Evolutionary conservation across 1,284 basidiomycete genomes (phyloP).

Genomic region (Ustilago curta): DNA sequence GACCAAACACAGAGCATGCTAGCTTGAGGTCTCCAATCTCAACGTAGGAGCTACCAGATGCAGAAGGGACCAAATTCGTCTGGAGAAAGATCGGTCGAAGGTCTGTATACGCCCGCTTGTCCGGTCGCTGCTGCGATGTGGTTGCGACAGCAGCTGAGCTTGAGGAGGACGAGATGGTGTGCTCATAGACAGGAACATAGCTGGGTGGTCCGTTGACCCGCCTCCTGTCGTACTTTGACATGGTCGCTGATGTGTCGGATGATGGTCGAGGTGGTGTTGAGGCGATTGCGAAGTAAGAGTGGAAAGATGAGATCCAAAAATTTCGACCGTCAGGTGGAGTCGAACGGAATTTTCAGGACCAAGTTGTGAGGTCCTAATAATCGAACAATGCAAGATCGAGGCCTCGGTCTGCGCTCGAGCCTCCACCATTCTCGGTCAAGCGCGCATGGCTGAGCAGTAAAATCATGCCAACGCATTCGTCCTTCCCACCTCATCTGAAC

Average conservation of each 20-base stretch:
- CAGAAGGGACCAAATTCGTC: slow-evolving; percentile 88
- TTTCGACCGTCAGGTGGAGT: slow-evolving; percentile 16
- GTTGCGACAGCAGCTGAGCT: slow-evolving; percentile 12
- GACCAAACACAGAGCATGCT: slow-evolving; percentile 96
- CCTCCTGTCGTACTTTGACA: slow-evolving; percentile 45
- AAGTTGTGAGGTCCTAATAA: slow-evolving; percentile 5
- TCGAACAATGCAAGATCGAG: background rate
- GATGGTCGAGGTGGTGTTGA: background rate
- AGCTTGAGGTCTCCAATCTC: slow-evolving; percentile 90
- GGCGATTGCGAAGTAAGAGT: slow-evolving; percentile 3
- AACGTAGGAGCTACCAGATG: slow-evolving; percentile 94
- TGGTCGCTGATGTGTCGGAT: background rate
- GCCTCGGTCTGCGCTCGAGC: slow-evolving; percentile 23
- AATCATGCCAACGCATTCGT: background rate
- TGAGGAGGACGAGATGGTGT: slow-evolving; percentile 4
- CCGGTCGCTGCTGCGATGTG: slow-evolving; percentile 25
- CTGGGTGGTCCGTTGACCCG: slow-evolving; percentile 45
- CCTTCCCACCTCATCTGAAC: background rate
- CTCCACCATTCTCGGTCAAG: slow-evolving; percentile 25
- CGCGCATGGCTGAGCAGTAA: slow-evolving; percentile 4
- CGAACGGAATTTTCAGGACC: background rate
- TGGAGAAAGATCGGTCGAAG: slow-evolving; percentile 76
- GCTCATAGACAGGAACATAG: slow-evolving; percentile 33
- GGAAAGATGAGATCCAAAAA: slow-evolving; percentile 14
- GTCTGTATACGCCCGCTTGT: slow-evolving; percentile 30